Conservation (phyloP, 306 rosid species). For the Sicyos baderoa region DNA sequence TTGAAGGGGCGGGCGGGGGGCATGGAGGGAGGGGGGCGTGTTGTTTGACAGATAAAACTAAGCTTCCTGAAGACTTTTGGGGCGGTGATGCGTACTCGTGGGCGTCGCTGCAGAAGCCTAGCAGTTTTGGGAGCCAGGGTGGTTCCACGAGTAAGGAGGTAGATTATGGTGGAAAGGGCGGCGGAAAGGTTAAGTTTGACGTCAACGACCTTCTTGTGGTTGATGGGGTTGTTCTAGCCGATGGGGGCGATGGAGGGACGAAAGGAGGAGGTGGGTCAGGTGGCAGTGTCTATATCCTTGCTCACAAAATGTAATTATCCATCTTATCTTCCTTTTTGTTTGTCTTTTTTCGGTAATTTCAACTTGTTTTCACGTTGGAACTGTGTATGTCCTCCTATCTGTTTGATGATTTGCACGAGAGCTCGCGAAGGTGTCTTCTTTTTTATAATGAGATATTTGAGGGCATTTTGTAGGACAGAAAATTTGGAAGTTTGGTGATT, state of each 20-base stretch:
- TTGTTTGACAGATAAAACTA: slow-evolving; percentile 55
- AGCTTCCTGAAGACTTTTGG: slow-evolving; percentile 98
- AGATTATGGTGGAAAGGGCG: slow-evolving; percentile 91
- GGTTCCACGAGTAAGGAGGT: slow-evolving; percentile 66
- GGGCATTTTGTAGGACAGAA: too few species aligned
- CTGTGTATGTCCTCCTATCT: not conserved
- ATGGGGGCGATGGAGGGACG: slow-evolving; percentile 79
- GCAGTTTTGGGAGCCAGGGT: slow-evolving; percentile 75
- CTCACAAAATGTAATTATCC: slow-evolving; percentile 61
- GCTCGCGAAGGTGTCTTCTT: not conserved
- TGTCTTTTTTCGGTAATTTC: slow-evolving; percentile 15
- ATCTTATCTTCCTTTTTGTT: slow-evolving; percentile 5
- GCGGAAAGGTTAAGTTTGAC: slow-evolving; percentile 56
- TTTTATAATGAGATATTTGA: not conserved
- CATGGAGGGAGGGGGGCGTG: slow-evolving; percentile 97
- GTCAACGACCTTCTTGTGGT: slow-evolving; percentile 41
- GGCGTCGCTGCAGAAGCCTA: slow-evolving; percentile 70
- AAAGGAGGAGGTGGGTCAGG: slow-evolving; percentile 99
- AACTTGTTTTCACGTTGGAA: not conserved
- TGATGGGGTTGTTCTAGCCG: slow-evolving; percentile 76
- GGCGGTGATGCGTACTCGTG: slow-evolving; percentile 95
- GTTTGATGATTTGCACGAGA: not conserved
- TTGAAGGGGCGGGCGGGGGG: slow-evolving; percentile 84
- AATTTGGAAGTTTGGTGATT: too few species aligned
- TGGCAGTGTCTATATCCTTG: slow-evolving; percentile 88